Evolutionary conservation across 73 alveolate species (phyloP), one percentile per base, ranked within the genome.

Genomic region (Uronychia setigera): DNA sequence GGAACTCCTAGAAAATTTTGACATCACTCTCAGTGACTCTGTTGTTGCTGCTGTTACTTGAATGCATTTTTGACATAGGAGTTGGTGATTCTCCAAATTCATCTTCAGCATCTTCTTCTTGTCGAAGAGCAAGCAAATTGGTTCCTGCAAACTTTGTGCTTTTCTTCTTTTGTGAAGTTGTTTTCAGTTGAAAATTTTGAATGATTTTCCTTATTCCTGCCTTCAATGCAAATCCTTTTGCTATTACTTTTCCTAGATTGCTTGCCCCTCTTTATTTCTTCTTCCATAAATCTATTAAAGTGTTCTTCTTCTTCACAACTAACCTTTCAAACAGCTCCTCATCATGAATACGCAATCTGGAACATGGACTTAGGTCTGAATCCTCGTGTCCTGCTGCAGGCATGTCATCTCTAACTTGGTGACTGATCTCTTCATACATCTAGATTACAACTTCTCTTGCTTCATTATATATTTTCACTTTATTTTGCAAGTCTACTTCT

Each of bases 1-100:
- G 83, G 90, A 89, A 89, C 25, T 78, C 86, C 32, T 84, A 74
- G n/a, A 88, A 90, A 13, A 89, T 33, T 31, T 78, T 58, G 58
- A 75, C 33, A n/a, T 79, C 87, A 1, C 33, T 35, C 1, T 88
- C 91, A 81, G 80, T 28, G 9, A 30, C 30, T 26, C 32, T 79
- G 57, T 31, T 27, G 27, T 11, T 78, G 46, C 9, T 5, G n/a
- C 59, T 5, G 25, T 30, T 26, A 5, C 5, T 13, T 1, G 27
- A 9, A 76, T 1, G 5, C 9, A 5, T 5, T 31, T 58, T 26
- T 5, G 67, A 46, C n/a, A 46, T 46, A 5, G 67, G 67, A 46
- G 67, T 46, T 46, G 67, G 67, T 5, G 67, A 46, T 46, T 46
- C 67, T 46, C n/a, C 67, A 11, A 46, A 46, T 19, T 46, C 67